phyloP scores from a whole-genome alignment of 73 alveolate genomes.

The Blepharisma japonicum region DNA sequence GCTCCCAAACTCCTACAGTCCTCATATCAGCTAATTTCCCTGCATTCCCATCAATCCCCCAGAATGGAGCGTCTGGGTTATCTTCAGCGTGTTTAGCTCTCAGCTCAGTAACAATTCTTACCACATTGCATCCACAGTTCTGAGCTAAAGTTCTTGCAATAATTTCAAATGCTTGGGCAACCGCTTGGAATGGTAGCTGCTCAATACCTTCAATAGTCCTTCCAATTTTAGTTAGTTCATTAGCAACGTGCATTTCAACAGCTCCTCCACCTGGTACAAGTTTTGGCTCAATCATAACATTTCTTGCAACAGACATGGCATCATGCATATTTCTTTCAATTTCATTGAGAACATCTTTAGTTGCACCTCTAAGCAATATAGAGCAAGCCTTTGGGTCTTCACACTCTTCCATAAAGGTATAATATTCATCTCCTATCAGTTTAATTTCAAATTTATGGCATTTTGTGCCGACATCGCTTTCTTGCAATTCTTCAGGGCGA shows the following conservation, averaged over 20 bases:
- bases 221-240: conserved; percentile 60
- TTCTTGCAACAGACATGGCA: conserved; percentile 96
- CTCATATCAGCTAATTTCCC: conserved; percentile 91
- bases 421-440: conserved; percentile 87
- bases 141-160: conserved; percentile 85
- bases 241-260: conserved; percentile 97
- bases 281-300: conserved; percentile 93
- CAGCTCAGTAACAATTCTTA: conserved; percentile 96
- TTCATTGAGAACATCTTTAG: conserved; percentile 96
- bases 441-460: too few species aligned
- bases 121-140: conserved; percentile 98
- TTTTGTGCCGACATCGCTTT: conserved; percentile 78
- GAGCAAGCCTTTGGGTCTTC: conserved; percentile 96
- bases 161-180: conserved; percentile 88
- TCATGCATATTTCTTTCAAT: conserved; percentile 90
- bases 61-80: conserved; percentile 58
- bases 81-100: conserved; percentile 92
- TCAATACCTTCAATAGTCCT: background rate
- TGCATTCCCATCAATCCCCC: conserved; percentile 88
- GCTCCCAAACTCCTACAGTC: conserved; percentile 93
- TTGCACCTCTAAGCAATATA: conserved; percentile 96
- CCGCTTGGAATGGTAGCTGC: conserved; percentile 48
- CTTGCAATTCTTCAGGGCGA: conserved; percentile 56
- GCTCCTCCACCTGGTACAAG: conserved; percentile 99
- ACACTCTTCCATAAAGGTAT: conserved; percentile 88